Conservation (phyloP, 2,329 filamentous ascomycete genomes). For the Fusarium annulatum region DNA sequence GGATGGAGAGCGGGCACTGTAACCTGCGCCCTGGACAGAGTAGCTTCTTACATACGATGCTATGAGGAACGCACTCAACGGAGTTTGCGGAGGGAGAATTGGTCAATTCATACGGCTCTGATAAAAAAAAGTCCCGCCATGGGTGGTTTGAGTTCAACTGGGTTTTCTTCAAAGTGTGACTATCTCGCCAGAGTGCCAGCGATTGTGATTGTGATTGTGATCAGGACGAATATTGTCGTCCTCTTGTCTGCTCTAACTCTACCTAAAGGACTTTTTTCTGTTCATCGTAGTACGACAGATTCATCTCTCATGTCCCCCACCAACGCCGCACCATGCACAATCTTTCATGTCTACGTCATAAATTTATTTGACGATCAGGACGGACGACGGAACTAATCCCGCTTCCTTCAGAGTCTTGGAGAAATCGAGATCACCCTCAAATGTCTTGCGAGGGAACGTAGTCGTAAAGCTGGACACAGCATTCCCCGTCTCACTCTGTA, state of each 20-base stretch:
- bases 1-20: constrained; percentile 62
- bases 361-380: constrained; percentile 75
- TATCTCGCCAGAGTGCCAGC: constrained; percentile 3
- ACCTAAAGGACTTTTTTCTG: constrained; percentile 5
- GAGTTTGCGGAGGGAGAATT: constrained; percentile 54
- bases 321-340: constrained; percentile 42
- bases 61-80: constrained; percentile 58
- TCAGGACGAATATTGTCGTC: background rate
- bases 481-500: constrained; percentile 77
- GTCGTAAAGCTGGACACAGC: constrained; percentile 81
- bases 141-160: constrained; percentile 46
- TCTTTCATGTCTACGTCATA: background rate
- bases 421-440: constrained; percentile 76
- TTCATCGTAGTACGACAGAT: constrained; percentile 4
- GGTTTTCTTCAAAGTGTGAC: constrained; percentile 26
- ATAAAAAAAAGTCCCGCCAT: constrained; percentile 52
- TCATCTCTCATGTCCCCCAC: background rate
- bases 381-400: constrained; percentile 90
- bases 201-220: background rate
- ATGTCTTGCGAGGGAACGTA: constrained; percentile 89
- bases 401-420: constrained; percentile 93
- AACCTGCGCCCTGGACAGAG: constrained; percentile 59
- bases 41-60: constrained; percentile 57
- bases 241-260: constrained; percentile 20
- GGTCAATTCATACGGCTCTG: constrained; percentile 54